Base-by-base conservation (phyloP, 1,139 yeast species). In the Hanseniaspora gamundiae region DNA sequence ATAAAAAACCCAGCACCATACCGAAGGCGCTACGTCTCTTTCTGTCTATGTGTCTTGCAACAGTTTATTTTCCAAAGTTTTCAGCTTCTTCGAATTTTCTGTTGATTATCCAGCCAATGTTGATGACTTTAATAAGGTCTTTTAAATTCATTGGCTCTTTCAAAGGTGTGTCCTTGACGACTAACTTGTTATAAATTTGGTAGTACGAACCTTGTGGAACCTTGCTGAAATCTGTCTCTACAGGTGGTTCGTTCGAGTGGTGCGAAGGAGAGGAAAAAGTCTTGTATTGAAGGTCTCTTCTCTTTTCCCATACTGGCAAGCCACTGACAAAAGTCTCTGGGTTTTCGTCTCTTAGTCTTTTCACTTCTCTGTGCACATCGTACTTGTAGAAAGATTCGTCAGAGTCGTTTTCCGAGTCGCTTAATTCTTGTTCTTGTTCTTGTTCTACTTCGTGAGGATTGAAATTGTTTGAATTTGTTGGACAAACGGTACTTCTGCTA, bases 91-190 rank as follows among this genome's bases (percentile, higher is more conserved):
- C 85, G 80, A 84, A 80, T 52, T 71, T 72, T 47, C 72, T 78
- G 20, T 73, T 74, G 45, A 74, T 75, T 17, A 69, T 66, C 93
- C 93, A 82, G 7, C 88, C 91, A 5, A 76, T 71, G 53, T 80
- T 73, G 31, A 81, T 71, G 14, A 81, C 71, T 47, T 69, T 69
- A 45, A 80, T 55, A 39, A 78, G 71, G 55, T 81, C 88, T 46
- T 62, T 62, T 51, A 81, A 65, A 56, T 79, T 80, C 58, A 82
- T 64, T 29, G 78, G 74, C 52, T 67, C 72, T 51, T 71, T 75
- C 52, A 82, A 66, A 2, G 69, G 65, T 52, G 71, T 73, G 31
- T 76, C 77, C 54, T 76, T 76, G 28, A 76, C 71, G 16, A 81
- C 77, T 50, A 82, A 62, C 46, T 69, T 70, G 38, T 66, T 67